Evolutionary conservation across 2,329 filamentous ascomycete species (phyloP), one percentile per base, ranked within the genome.

Genomic region (Stagonosporopsis rhizophila): DNA sequence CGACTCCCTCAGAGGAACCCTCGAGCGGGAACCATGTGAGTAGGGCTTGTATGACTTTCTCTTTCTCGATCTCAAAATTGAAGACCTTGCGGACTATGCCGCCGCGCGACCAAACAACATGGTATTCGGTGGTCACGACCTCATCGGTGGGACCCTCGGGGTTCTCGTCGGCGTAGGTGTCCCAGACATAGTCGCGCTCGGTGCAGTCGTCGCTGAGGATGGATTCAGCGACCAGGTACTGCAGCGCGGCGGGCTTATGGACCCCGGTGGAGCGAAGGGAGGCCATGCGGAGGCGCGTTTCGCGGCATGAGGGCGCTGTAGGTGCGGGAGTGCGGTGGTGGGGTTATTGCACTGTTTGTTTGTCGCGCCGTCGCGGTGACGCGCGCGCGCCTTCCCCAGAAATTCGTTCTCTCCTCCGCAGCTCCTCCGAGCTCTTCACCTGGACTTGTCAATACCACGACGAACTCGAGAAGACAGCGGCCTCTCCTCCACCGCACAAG

Each of bases 71-170:
- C 58, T 92, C 87, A 75, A 98, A 93, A 60, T 87, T 89, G 79
- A 93, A 97, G 47, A 89, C 86, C 75, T 94, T 92, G 68, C 91
- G 89, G 59, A 98, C 89, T 55, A 94, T 82, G 54, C 89, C 89
- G 42, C 91, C 92, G 55, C 92, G 87, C 35, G 91, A 96, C 94
- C 94, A 99, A 54, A 97, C 84, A 12, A 96, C 92, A 66, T 88
- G 88, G 57, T 85, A 82, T 23, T 86, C 81, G 11, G 92, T 95
- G 47, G 87, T 87, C 22, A 96, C 79, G 14, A 97, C 78, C 76
- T 97, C 93, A 68, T 96, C 92, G 65, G 93, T 87, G 74, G 78
- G 34, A 70, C 79, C 66, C 14, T 78, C 72, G n/a, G 66, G 67
- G n/a, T 56, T 59, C 56, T 80, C 77, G 41, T 81, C 77, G 56